Conservation (phyloP, 257 asterid species). For the Solanum chiquidenum region DNA sequence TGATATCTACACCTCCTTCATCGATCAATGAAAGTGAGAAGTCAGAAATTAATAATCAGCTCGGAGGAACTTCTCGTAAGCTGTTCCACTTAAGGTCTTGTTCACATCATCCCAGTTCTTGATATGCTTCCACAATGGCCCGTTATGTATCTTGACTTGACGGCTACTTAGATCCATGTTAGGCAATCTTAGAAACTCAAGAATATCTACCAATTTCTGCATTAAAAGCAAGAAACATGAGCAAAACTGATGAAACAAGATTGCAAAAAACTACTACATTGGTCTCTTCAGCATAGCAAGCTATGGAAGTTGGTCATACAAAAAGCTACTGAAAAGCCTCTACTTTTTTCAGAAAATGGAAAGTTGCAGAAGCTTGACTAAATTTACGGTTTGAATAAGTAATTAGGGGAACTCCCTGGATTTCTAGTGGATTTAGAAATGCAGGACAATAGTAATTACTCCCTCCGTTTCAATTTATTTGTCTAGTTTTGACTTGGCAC, state of each 20-base stretch:
- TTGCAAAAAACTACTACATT: background rate
- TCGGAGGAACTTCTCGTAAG: slow-evolving; percentile 53
- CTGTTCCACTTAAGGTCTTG: slow-evolving; percentile 58
- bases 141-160: slow-evolving; percentile 89
- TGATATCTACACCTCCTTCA: slow-evolving; percentile 16
- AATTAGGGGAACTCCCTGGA: background rate
- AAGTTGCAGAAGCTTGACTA: background rate
- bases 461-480: background rate
- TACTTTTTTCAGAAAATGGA: background rate
- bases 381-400: background rate
- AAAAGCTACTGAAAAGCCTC: background rate
- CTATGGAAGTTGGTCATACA: background rate
- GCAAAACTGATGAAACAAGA: background rate
- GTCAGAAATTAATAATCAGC: slow-evolving; percentile 38
- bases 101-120: slow-evolving; percentile 72
- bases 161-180: slow-evolving; percentile 53
- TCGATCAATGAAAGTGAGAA: slow-evolving; percentile 10
- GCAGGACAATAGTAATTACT: background rate
- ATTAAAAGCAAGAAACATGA: background rate
- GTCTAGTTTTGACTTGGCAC: background rate
- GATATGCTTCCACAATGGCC: slow-evolving; percentile 56
- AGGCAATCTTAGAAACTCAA: slow-evolving; percentile 63
- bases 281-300: background rate
- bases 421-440: background rate
- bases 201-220: slow-evolving; percentile 71